Evolutionary conservation across 495 filamentous ascomycete genomes (phyloP).

Genomic region (Penicillium arizonense): DNA sequence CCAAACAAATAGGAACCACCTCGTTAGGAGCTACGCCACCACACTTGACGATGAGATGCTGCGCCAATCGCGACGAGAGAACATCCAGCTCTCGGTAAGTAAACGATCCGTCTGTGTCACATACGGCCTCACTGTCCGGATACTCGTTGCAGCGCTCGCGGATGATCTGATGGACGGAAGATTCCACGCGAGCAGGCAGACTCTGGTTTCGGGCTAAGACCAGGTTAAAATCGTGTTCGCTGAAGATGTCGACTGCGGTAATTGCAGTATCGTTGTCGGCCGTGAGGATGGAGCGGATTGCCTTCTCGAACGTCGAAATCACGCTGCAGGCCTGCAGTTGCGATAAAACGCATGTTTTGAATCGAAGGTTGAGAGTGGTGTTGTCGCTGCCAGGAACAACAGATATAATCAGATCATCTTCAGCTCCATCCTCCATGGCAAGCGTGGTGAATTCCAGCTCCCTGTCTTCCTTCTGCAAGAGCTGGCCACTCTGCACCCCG

Average conservation of each 20-base stretch:
- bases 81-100: conserved; percentile 48
- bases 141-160: background rate
- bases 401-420: background rate
- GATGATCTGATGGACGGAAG: conserved; percentile 18
- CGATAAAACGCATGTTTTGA: background rate
- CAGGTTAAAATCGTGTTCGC: background rate
- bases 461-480: background rate
- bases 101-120: conserved; percentile 48
- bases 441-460: background rate
- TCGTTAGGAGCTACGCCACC: conserved; percentile 28
- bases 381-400: background rate
- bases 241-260: background rate
- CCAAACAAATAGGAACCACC: conserved; percentile 42
- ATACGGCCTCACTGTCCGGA: conserved; percentile 9
- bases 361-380: background rate
- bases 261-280: background rate
- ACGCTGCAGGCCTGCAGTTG: background rate
- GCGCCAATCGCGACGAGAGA: conserved; percentile 14
- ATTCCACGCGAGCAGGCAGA: conserved; percentile 18
- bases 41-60: conserved; percentile 18
- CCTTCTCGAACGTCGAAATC: background rate
- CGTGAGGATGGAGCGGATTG: background rate
- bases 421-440: background rate
- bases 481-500: background rate
- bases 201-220: background rate